Conservation (phyloP, 306 rosid species). For the Cotoneaster glaucophyllus region DNA sequence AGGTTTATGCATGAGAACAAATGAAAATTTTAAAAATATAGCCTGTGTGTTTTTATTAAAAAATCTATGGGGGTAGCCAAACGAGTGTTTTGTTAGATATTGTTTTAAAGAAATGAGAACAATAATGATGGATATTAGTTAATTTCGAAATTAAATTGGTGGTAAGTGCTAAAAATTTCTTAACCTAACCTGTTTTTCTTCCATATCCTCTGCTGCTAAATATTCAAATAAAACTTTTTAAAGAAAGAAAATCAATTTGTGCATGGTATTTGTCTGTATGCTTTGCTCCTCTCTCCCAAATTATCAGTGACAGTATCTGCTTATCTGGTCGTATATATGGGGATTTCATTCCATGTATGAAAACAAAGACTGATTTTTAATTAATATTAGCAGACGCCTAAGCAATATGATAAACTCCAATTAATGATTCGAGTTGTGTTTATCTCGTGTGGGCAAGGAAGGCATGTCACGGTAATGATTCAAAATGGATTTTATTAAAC, state of each 20-base stretch:
- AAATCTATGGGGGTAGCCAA: background rate
- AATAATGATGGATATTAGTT: background rate
- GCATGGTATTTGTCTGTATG: background rate
- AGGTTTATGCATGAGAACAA: background rate
- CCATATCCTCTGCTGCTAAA: background rate
- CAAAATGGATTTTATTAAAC: background rate
- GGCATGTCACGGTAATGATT: background rate
- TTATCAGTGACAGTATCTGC: background rate
- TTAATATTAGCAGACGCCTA: background rate
- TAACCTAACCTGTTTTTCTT: background rate
- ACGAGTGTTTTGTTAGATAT: background rate
- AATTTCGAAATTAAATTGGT: background rate
- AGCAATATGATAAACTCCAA: background rate
- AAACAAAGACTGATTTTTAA: background rate
- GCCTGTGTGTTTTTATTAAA: background rate
- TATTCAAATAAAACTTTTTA: background rate
- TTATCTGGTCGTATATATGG: background rate
- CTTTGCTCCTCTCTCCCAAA: background rate
- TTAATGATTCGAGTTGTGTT: background rate
- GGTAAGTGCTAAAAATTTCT: background rate
- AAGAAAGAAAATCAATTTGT: background rate
- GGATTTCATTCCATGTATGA: slow-evolving; percentile 7
- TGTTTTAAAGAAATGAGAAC: background rate
- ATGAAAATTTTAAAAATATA: background rate
- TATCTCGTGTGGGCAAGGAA: background rate